Conservation (phyloP, 495 filamentous ascomycete species). For the Xylona heveae region DNA sequence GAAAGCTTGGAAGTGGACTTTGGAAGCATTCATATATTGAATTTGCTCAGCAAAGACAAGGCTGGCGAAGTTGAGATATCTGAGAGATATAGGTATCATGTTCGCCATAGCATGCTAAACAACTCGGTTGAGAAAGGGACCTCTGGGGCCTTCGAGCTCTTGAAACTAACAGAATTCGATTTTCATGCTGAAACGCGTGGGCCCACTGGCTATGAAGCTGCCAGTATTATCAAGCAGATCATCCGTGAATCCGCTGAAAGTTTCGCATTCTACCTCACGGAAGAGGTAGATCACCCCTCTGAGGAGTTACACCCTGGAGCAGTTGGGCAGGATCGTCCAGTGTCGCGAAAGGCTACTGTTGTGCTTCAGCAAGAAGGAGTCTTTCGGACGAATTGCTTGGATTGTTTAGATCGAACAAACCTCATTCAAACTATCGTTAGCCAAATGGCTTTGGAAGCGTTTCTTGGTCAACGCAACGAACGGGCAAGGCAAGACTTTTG, state of each 20-base stretch:
- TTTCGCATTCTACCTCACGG: constrained; percentile 79
- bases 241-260: constrained; percentile 58
- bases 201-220: constrained; percentile 71
- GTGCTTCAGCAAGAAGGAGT: constrained; percentile 82
- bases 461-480: constrained; percentile 46
- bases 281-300: constrained; percentile 31
- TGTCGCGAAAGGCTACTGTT: constrained; percentile 35
- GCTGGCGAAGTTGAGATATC: constrained; percentile 67
- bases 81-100: constrained; percentile 51
- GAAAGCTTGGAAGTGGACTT: constrained; percentile 63
- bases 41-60: constrained; percentile 75
- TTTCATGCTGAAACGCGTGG: constrained; percentile 89
- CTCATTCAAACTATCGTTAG: constrained; percentile 90
- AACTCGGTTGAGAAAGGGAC: constrained; percentile 17
- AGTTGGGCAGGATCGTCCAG: constrained; percentile 1
- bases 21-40: constrained; percentile 75
- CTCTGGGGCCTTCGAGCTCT: constrained; percentile 41
- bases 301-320: not conserved
- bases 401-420: constrained; percentile 92
- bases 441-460: constrained; percentile 69
- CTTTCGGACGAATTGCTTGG: constrained; percentile 89
- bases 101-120: constrained; percentile 45
- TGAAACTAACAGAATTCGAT: constrained; percentile 71
- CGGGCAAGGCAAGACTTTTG: constrained; percentile 57
- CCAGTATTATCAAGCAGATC: constrained; percentile 49